These are phyloP conservation scores for Moesziomyces sp. DNA, from an alignment of 1,284 basidiomycete genomes.

Conservation along the genomic window DNA sequence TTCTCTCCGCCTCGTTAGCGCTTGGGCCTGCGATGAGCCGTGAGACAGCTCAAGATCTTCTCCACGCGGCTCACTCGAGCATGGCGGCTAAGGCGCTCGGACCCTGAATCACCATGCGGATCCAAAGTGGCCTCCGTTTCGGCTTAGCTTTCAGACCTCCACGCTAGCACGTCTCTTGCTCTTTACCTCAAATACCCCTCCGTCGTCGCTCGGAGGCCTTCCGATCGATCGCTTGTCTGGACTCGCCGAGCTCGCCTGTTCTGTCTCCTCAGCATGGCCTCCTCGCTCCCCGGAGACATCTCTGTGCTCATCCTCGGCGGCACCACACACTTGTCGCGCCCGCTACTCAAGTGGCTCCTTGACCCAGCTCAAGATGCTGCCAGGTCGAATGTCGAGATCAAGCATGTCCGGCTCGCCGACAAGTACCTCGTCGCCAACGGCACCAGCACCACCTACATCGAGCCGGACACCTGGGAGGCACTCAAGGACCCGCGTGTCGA, in stretches of 20 bases:
- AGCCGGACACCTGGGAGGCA: conserved; percentile 36
- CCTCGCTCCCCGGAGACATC: conserved; percentile 19
- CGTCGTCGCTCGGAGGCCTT: too few relatives aligned
- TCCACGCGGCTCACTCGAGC: too few relatives aligned
- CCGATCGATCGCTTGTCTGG: too few relatives aligned
- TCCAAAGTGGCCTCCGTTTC: background rate
- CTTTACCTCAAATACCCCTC: too few relatives aligned
- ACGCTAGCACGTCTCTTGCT: background rate
- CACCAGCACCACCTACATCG: conserved; percentile 42
- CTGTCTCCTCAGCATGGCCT: conserved; percentile 1
- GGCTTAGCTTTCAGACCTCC: conserved; percentile 5
- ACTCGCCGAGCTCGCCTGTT: background rate
- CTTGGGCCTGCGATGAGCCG: conserved; percentile 1
- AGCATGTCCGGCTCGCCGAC: conserved; percentile 52
- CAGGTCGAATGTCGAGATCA: conserved; percentile 15
- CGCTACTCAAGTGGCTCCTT: conserved; percentile 47
- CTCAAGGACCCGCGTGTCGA: conserved; percentile 50
- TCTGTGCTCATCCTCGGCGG: conserved; percentile 57
- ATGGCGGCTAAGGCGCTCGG: too few relatives aligned
- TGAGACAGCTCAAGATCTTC: too few relatives aligned
- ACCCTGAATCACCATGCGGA: too few relatives aligned
- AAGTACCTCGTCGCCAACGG: conserved; percentile 45
- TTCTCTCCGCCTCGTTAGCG: too few relatives aligned
- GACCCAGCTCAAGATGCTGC: conserved; percentile 5
- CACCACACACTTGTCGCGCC: conserved; percentile 33